Base-by-base conservation (phyloP, 768 basidiomycete species). In the Nidularia sp. region DNA sequence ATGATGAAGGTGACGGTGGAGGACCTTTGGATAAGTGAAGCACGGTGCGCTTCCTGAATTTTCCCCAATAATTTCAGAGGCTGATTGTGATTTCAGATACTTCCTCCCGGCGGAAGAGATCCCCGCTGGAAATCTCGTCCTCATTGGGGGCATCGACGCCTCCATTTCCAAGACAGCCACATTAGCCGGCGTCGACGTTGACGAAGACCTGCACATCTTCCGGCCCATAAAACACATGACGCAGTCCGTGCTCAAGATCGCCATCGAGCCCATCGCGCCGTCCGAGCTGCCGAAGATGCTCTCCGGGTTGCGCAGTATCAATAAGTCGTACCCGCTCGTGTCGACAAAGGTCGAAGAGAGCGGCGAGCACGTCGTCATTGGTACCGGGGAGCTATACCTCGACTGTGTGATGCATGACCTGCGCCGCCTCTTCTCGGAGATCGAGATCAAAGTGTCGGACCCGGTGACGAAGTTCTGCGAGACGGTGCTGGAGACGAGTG, bases 371-470 rank as follows among this genome's bases (percentile, higher is more conserved):
- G 91, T 99, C 53, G 71, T 99, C 55, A 85, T 98, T 56, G 97
- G 97, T 49, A 98, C 97, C 1, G 97, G 97, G 47, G 97, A 99
- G 65, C 74, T 99, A 48, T 98, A 96, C 70, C 76, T 99, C 61
- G 97, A 99, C 66, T 96, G 89, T 57, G 90, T 96, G 44, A 86
- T 99, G 86, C 96, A 99, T 62, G 97, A 99, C 69, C 71, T 99
- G 48, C 79, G 97, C 55, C 83, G 80, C 55, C 64, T 98, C 54
- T 99, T 96, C 72, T 86, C 94, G 32, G 97, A 99, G 75, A 97
- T 98, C 60, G 97, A 99, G 77, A 98, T 99, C 78, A 99, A 99
- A 76, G 94, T 98, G 10, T 98, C 96, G 22, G 97, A 99, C 74
- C 97, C 97, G 1, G 94, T 98, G 36, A 96, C 94, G 12, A 93